A percentile compares a stretch with the other conserved stretches of the same genome.
phyloP scores from a whole-genome alignment of 306 rosid genomes.

The Heteromeles arbutifolia region DNA sequence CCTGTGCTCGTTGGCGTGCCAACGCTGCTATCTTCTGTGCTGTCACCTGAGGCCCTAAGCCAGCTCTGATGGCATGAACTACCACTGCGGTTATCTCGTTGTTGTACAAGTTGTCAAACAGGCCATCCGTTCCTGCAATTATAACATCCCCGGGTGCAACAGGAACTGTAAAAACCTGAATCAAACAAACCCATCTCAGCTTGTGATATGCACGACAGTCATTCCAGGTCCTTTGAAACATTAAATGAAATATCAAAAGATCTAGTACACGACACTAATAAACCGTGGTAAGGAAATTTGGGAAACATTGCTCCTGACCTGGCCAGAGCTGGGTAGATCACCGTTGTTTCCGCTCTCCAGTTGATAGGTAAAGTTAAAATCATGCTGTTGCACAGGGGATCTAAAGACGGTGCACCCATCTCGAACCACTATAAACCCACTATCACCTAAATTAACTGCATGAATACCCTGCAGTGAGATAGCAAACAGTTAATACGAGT shows the following conservation, averaged over 20 bases:
- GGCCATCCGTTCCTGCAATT: slow-evolving; percentile 89
- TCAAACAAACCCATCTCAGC: slow-evolving; percentile 19
- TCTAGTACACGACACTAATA: too few relatives aligned
- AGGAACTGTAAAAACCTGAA: slow-evolving; percentile 77
- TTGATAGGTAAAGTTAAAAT: slow-evolving; percentile 92
- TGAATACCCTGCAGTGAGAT: slow-evolving; percentile 60
- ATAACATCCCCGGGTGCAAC: slow-evolving; percentile 82
- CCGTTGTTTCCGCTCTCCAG: slow-evolving; percentile 67
- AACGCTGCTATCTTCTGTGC: slow-evolving; percentile 98
- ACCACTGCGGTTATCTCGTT: slow-evolving; percentile 90
- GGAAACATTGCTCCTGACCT: slow-evolving; percentile 41
- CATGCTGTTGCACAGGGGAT: slow-evolving; percentile 97
- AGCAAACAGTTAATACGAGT: slow-evolving; percentile 15
- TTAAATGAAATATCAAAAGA: not conserved
- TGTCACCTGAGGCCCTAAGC: slow-evolving; percentile 75
- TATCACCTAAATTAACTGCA: slow-evolving; percentile 95
- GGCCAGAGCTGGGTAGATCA: slow-evolving; percentile 98
- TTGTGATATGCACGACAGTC: not conserved
- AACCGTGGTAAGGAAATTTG: not conserved
- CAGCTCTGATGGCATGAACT: slow-evolving; percentile 78
- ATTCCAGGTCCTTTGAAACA: not conserved
- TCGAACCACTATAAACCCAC: slow-evolving; percentile 94
- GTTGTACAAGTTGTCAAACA: slow-evolving; percentile 84
- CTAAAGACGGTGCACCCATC: slow-evolving; percentile 85
- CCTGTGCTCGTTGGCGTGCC: slow-evolving; percentile 92